phyloP scores from a whole-genome alignment of 345 rosid species.

The Mallotus nudiflorus region DNA sequence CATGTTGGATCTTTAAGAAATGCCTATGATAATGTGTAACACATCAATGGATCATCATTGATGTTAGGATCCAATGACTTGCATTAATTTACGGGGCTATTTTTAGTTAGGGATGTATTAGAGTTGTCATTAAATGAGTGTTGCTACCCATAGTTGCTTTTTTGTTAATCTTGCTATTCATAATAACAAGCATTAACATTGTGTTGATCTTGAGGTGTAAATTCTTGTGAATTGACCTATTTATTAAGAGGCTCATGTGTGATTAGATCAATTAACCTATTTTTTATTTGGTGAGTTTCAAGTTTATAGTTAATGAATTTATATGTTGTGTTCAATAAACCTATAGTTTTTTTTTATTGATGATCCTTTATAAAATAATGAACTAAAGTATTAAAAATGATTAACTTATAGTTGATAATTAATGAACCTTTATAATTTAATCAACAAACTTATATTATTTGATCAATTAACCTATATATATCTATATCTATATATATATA shows the following conservation, averaged over 20 bases:
- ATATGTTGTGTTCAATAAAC: no score
- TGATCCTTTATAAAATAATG: no score
- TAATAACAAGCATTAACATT: constrained; percentile 4
- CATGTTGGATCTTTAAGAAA: constrained; percentile 45
- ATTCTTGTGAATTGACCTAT: constrained; percentile 5
- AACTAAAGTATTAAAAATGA: no score
- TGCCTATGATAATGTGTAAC: constrained; percentile 34
- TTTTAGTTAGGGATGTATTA: constrained; percentile 18
- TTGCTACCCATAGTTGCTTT: not conserved
- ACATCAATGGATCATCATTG: constrained; percentile 25
- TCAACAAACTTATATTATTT: no score
- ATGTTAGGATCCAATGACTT: constrained; percentile 3
- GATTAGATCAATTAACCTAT: constrained; percentile 65
- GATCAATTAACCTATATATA: no score
- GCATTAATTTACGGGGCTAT: not conserved
- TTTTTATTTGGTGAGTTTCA: no score
- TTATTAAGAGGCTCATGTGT: constrained; percentile 51
- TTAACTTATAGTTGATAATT: no score
- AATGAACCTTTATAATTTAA: no score
- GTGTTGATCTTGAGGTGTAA: not conserved
- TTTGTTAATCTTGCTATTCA: not conserved
- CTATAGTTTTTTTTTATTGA: no score
- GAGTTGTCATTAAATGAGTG: constrained; percentile 21
- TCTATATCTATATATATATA: no score
- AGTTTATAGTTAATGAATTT: no score